Evolutionary conservation across 257 asterid species (phyloP).

Genomic region (Nicotiana paniculata): DNA sequence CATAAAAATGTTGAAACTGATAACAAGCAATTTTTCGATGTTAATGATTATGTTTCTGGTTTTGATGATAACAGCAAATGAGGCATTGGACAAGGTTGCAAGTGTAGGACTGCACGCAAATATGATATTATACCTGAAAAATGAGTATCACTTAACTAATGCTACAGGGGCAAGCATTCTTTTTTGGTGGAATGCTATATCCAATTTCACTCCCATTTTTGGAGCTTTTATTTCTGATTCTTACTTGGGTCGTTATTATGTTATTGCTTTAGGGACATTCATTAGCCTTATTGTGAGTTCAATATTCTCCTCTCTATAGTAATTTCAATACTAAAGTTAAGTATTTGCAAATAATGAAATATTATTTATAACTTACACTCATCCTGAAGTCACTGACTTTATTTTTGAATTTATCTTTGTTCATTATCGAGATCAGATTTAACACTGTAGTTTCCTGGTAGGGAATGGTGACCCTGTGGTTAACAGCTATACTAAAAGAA

Average conservation of each 20-base stretch:
- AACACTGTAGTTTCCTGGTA: background rate
- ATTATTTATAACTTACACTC: too few species aligned
- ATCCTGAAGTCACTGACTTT: background rate
- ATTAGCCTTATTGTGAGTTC: constrained; percentile 35
- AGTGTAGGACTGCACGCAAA: constrained; percentile 52
- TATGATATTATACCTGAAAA: constrained; percentile 48
- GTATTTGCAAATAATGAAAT: too few species aligned
- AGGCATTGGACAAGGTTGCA: constrained; percentile 72
- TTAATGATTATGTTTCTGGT: background rate
- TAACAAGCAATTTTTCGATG: background rate
- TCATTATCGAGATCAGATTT: background rate
- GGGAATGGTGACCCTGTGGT: constrained; percentile 49
- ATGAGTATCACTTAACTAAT: constrained; percentile 37
- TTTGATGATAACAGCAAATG: constrained; percentile 44
- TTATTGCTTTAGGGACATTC: constrained; percentile 43
- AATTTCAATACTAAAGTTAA: too few species aligned
- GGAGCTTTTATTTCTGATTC: constrained; percentile 89
- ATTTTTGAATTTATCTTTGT: background rate
- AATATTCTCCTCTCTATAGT: background rate
- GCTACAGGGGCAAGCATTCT: constrained; percentile 40
- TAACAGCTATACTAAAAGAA: constrained; percentile 45
- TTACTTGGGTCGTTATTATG: constrained; percentile 58
- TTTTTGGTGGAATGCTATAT: constrained; percentile 55
- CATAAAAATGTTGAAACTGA: too few species aligned
- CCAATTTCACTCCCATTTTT: constrained; percentile 57